Percentiles rank a stretch among this genome's conserved stretches.
Evolutionary conservation across 352 stramenopile genomes (phyloP).

Genomic region (Sclerospora graminicola): DNA sequence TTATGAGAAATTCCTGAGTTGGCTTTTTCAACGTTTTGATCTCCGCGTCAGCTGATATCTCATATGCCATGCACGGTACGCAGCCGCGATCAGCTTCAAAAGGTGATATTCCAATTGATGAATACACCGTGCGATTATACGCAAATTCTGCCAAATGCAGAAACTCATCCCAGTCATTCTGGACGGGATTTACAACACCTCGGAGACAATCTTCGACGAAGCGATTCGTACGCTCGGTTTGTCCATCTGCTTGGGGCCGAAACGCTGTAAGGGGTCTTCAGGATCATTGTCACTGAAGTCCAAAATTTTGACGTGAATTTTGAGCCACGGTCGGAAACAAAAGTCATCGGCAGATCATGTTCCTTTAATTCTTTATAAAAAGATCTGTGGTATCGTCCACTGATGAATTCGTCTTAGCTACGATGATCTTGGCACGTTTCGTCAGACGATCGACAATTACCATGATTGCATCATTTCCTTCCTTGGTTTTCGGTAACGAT

Average conservation of each 20-base stretch:
- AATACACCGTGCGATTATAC: conserved; percentile 2
- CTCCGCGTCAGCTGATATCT: conserved; percentile 2
- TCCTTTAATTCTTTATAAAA: too few relatives aligned
- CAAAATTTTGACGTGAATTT: too few relatives aligned
- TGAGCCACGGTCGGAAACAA: too few relatives aligned
- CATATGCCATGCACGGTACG: conserved; percentile 4
- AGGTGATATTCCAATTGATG: conserved; percentile 1
- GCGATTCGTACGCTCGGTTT: background rate
- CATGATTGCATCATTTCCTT: conserved; percentile 4
- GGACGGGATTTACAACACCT: background rate
- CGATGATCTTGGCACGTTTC: conserved; percentile 5
- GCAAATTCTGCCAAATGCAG: conserved; percentile 8
- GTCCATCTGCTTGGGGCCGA: background rate
- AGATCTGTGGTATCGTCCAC: conserved; percentile 1
- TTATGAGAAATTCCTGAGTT: conserved; percentile 1
- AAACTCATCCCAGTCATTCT: conserved; percentile 6
- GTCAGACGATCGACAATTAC: conserved; percentile 7
- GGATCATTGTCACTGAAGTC: background rate
- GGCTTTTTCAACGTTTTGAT: conserved; percentile 3
- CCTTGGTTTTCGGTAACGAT: background rate
- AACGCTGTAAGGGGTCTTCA: background rate
- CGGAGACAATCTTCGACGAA: background rate
- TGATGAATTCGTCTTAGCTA: background rate
- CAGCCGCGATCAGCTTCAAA: conserved; percentile 2
- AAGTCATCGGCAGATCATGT: too few relatives aligned